phyloP scores from a whole-genome alignment of 2,329 filamentous ascomycete genomes.

The Epichloe uncinata region DNA sequence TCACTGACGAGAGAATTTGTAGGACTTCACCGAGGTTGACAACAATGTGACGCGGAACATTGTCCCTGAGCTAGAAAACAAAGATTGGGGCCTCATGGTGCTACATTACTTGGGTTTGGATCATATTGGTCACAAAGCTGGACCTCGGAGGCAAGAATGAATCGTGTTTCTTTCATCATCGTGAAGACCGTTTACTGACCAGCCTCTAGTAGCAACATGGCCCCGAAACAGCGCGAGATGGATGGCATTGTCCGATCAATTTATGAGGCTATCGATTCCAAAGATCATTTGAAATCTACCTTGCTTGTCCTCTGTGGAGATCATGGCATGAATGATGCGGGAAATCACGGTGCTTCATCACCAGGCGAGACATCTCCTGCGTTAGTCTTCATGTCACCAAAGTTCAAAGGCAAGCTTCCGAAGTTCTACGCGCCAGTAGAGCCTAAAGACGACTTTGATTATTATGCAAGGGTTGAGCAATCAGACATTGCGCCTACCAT shows the following conservation, averaged over 20 bases:
- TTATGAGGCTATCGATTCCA: conserved; percentile 58
- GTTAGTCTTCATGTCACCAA: conserved; percentile 80
- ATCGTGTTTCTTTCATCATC: background rate
- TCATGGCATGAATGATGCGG: conserved; percentile 98
- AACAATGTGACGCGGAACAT: conserved; percentile 93
- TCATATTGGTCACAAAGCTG: conserved; percentile 94
- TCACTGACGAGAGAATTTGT: background rate
- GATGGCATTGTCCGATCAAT: conserved; percentile 66
- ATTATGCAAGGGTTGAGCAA: conserved; percentile 78
- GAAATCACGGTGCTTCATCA: conserved; percentile 90
- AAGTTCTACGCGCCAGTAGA: conserved; percentile 37
- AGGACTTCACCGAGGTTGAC: conserved; percentile 98
- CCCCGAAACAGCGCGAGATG: conserved; percentile 90
- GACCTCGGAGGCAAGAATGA: conserved; percentile 55
- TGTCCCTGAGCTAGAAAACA: conserved; percentile 54
- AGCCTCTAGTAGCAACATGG: conserved; percentile 64
- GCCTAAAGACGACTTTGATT: conserved; percentile 62
- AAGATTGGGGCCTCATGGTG: conserved; percentile 88
- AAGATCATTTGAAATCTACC: conserved; percentile 60
- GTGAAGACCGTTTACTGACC: background rate
- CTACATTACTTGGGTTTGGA: conserved; percentile 93
- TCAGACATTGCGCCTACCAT: conserved; percentile 88
- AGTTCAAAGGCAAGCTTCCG: conserved; percentile 46
- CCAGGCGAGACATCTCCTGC: conserved; percentile 90
- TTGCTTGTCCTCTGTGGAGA: conserved; percentile 82